Base-by-base conservation (phyloP, 2,329 filamentous ascomycete species). In the Mycosphaerella sp. region DNA sequence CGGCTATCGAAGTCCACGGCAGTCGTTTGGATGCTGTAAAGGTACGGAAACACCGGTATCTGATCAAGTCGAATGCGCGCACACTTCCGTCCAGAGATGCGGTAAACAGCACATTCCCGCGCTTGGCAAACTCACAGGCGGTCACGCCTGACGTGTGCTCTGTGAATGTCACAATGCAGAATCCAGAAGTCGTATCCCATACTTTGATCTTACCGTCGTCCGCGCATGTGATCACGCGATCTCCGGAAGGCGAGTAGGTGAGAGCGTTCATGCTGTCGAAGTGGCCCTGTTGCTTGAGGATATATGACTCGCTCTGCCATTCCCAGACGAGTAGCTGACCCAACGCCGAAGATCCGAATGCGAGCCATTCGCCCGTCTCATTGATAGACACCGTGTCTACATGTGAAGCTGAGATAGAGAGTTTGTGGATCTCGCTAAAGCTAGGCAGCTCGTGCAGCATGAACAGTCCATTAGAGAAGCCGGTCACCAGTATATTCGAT, bases 161-260 rank as follows among this genome's bases (percentile, higher is more conserved):
- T 0, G 92, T 96, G 65, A 98, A 98, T 0, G 93, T 98, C 31
- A 97, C 92, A 36, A 97, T 88, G 66, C 93, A 98, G 74, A 98
- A 98, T 0, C 95, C 93, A 0, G 93, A 96, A 54, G 89, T 87
- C 31, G 92, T 85, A 69, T 98, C 93, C 93, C 93, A 98, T 34
- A 98, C 89, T 70, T 98, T 98, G 70, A 98, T 87, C 73, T 97
- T 97, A 49, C 93, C 93, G 69, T 98, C 95, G 64, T 98, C 95
- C 2, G 93, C 88, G 2, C 89, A 87, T 0, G 93, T 98, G 56
- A 98, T 86, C 59, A 98, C 89, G 39, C 87, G 85, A 66, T 95
- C 89, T 4, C 93, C 92, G 66, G 96, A 92, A 0, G 93, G 91
- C 4, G 93, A 92, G 72, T 97, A 98, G 7, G 87, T 86, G 3